Percentiles rank a stretch among this genome's conserved stretches.
These are phyloP conservation scores for Fonsecaea erecta DNA, from an alignment of 2,329 filamentous ascomycete species.

Conservation along the genomic window DNA sequence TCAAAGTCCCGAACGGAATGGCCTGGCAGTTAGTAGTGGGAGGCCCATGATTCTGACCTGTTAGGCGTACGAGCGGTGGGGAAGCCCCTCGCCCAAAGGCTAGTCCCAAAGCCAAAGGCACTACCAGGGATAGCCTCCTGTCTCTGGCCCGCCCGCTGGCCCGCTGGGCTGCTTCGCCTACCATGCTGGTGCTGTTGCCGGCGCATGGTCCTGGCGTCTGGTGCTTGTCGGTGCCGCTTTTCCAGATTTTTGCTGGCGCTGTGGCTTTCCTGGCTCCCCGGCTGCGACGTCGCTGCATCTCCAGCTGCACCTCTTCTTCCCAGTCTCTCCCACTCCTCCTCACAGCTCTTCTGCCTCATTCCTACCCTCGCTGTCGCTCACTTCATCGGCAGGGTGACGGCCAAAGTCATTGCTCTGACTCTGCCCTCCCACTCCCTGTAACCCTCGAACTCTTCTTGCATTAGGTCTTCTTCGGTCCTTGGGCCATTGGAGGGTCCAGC, in stretches of 20 bases:
- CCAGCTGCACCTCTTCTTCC: slow-evolving; percentile 4
- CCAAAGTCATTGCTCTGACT: not conserved
- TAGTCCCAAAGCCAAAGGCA: not conserved
- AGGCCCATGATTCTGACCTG: slow-evolving; percentile 1
- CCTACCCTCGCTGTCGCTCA: slow-evolving; percentile 6
- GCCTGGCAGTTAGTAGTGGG: not conserved
- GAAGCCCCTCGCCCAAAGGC: not conserved
- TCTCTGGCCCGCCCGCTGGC: no score
- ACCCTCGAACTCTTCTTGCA: not conserved
- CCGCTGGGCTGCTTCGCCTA: slow-evolving; percentile 11
- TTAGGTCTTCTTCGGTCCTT: not conserved
- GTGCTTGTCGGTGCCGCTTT: slow-evolving; percentile 16
- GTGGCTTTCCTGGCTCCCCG: slow-evolving; percentile 4
- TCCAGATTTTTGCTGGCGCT: slow-evolving; percentile 10
- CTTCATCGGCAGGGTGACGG: slow-evolving; percentile 3
- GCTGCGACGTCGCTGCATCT: slow-evolving; percentile 7
- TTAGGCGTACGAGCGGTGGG: not conserved
- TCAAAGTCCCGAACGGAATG: not conserved
- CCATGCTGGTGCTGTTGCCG: slow-evolving; percentile 12
- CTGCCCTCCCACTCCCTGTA: not conserved
- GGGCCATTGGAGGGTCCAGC: not conserved
- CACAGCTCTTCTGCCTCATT: not conserved
- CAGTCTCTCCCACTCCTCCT: slow-evolving; percentile 2
- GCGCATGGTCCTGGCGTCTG: slow-evolving; percentile 10
- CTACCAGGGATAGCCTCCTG: no score